Percentiles rank a stretch among this genome's conserved stretches.
phyloP scores from a whole-genome alignment of 2,329 filamentous ascomycete species.

The Penicillium fuscoglaucum region DNA sequence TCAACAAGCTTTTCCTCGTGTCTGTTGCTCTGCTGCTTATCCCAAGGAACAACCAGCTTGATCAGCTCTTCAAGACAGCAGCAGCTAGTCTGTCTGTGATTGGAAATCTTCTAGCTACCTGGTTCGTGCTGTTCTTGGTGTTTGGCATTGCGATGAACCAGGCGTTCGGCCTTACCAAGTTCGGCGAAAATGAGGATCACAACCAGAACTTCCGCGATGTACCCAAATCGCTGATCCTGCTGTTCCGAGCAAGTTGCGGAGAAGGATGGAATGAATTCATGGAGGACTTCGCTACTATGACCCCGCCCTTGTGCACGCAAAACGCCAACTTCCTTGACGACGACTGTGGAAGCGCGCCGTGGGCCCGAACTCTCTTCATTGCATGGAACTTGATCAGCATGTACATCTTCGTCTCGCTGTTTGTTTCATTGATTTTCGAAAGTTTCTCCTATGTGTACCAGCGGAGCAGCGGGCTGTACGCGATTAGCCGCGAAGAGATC shows the following conservation, averaged over 20 bases:
- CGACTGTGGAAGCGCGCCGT: slow-evolving; percentile 87
- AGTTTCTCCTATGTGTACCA: slow-evolving; percentile 99
- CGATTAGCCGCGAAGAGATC: slow-evolving; percentile 89
- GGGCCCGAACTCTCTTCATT: slow-evolving; percentile 88
- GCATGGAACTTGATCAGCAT: slow-evolving; percentile 99
- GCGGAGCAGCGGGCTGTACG: slow-evolving; percentile 85
- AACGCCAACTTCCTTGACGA: slow-evolving; percentile 73
- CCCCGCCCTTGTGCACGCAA: slow-evolving; percentile 76
- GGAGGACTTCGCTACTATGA: slow-evolving; percentile 86
- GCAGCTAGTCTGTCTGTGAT: slow-evolving; percentile 91
- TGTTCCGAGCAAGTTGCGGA: slow-evolving; percentile 90
- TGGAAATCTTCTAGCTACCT: slow-evolving; percentile 87
- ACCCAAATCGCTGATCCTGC: slow-evolving; percentile 85
- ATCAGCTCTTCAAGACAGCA: slow-evolving; percentile 98
- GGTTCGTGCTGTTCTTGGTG: slow-evolving; percentile 94
- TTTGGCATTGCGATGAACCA: slow-evolving; percentile 97
- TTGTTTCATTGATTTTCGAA: slow-evolving; percentile 98
- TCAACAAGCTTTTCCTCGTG: slow-evolving; percentile 94
- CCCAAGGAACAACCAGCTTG: slow-evolving; percentile 91
- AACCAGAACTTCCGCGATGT: slow-evolving; percentile 93
- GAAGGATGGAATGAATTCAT: slow-evolving; percentile 97
- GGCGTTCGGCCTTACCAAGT: slow-evolving; percentile 90
- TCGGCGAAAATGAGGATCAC: slow-evolving; percentile 68
- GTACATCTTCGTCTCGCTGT: slow-evolving; percentile 99
- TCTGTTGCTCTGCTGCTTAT: slow-evolving; percentile 87